These are phyloP conservation scores for Seiridium cupressi DNA, from an alignment of 2,329 filamentous ascomycete species.

Conservation along the genomic window DNA sequence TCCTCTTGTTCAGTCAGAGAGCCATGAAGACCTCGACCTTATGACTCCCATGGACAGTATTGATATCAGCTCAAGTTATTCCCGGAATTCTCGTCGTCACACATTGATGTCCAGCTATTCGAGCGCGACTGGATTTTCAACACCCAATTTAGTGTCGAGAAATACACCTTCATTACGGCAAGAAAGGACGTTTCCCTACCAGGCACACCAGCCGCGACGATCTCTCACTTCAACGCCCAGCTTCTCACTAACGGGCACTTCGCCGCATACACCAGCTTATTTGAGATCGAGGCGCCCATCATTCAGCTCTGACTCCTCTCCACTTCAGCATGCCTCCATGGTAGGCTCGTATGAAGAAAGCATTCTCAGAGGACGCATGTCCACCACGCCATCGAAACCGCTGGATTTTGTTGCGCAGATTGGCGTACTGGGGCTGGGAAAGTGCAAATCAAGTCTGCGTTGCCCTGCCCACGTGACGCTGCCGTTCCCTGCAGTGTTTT, in stretches of 20 bases:
- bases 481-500: slow-evolving; percentile 92
- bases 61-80: slow-evolving; percentile 40
- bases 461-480: slow-evolving; percentile 90
- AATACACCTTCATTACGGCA: slow-evolving; percentile 48
- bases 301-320: slow-evolving; percentile 69
- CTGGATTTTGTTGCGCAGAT: slow-evolving; percentile 94
- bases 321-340: slow-evolving; percentile 88
- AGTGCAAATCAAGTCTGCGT: slow-evolving; percentile 80
- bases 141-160: slow-evolving; percentile 26
- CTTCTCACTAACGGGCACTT: slow-evolving; percentile 36
- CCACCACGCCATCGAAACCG: slow-evolving; percentile 88
- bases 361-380: slow-evolving; percentile 93
- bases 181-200: slow-evolving; percentile 63
- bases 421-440: slow-evolving; percentile 83
- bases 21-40: slow-evolving; percentile 74
- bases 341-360: slow-evolving; percentile 98
- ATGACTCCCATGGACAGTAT: slow-evolving; percentile 51
- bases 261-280: slow-evolving; percentile 49
- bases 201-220: slow-evolving; percentile 75
- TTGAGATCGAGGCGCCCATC: slow-evolving; percentile 65
- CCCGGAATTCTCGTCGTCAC: slow-evolving; percentile 56
- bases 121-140: slow-evolving; percentile 40
- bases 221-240: slow-evolving; percentile 65
- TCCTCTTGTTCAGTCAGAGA: slow-evolving; percentile 84
- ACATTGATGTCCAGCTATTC: slow-evolving; percentile 66